Percentiles rank a stretch among this genome's conserved stretches.
Evolutionary conservation across 2,329 filamentous ascomycete genomes (phyloP).

Genomic region (Diaporthe velutina): DNA sequence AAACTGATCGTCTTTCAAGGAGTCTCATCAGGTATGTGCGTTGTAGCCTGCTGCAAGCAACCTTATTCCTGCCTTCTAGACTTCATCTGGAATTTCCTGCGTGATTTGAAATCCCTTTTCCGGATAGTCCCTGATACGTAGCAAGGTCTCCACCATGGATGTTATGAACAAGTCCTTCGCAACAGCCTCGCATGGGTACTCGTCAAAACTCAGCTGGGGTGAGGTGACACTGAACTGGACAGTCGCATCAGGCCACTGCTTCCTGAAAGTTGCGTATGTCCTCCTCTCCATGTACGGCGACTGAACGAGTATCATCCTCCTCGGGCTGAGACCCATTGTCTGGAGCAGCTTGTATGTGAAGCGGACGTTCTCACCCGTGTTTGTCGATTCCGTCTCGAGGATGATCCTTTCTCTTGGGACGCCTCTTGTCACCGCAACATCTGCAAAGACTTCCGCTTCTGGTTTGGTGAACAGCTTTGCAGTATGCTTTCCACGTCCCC

Average conservation of each 20-base stretch:
- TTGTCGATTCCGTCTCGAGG: background rate
- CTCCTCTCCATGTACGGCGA: constrained; percentile 11
- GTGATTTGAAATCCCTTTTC: background rate
- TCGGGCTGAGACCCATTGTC: background rate
- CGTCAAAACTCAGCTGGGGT: background rate
- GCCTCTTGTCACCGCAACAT: background rate
- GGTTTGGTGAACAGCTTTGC: background rate
- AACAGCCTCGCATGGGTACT: constrained; percentile 1
- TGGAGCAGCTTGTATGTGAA: background rate
- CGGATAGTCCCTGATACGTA: background rate
- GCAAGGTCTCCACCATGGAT: background rate
- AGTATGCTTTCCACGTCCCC: background rate
- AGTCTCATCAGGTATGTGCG: background rate
- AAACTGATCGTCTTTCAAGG: background rate
- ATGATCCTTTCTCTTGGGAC: background rate
- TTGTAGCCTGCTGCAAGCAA: background rate
- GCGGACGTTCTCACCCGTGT: background rate
- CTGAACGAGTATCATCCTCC: background rate
- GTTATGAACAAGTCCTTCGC: background rate
- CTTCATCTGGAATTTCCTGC: background rate
- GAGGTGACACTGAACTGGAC: constrained; percentile 1
- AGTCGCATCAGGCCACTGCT: background rate
- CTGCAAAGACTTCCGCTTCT: constrained; percentile 5
- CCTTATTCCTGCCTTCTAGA: constrained; percentile 5
- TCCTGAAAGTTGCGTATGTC: background rate